phyloP scores from a whole-genome alignment of 148 eudicot genomes.

The Amaranthus cruentus region DNA sequence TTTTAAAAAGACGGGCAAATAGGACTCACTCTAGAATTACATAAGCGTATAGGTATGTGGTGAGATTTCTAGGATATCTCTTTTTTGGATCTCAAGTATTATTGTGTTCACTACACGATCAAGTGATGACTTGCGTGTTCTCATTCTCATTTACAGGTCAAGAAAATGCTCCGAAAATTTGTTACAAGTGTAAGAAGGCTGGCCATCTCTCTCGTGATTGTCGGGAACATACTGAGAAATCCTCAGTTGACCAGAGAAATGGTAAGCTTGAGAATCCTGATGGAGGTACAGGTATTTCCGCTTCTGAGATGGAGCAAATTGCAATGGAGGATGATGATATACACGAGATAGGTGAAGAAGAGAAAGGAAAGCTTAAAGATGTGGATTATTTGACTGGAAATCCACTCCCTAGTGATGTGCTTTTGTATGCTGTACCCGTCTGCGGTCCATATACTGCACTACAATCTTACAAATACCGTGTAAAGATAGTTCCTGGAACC shows the following conservation, averaged over 20 bases:
- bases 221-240: conserved; percentile 48
- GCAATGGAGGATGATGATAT: conserved; percentile 96
- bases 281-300: conserved; percentile 21
- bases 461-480: conserved; percentile 86
- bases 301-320: conserved; percentile 52
- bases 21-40: background rate
- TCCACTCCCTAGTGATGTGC: conserved; percentile 76
- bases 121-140: background rate
- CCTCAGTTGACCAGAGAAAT: conserved; percentile 30
- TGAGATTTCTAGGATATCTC: background rate
- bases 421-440: conserved; percentile 91
- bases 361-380: conserved; percentile 77
- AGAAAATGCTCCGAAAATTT: conserved; percentile 65
- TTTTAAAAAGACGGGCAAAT: background rate
- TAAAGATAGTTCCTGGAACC: conserved; percentile 87
- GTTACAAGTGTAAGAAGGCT: conserved; percentile 86
- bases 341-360: conserved; percentile 96
- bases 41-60: background rate
- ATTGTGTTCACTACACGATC: background rate
- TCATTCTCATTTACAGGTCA: conserved; percentile 24
- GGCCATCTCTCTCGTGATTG: conserved; percentile 96
- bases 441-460: conserved; percentile 88
- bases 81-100: background rate
- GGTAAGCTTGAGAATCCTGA: conserved; percentile 27
- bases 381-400: conserved; percentile 89